Percentiles rank a stretch among this genome's conserved stretches.
phyloP scores from a whole-genome alignment of 208 protist species.

The Leishmania lainsoni region DNA sequence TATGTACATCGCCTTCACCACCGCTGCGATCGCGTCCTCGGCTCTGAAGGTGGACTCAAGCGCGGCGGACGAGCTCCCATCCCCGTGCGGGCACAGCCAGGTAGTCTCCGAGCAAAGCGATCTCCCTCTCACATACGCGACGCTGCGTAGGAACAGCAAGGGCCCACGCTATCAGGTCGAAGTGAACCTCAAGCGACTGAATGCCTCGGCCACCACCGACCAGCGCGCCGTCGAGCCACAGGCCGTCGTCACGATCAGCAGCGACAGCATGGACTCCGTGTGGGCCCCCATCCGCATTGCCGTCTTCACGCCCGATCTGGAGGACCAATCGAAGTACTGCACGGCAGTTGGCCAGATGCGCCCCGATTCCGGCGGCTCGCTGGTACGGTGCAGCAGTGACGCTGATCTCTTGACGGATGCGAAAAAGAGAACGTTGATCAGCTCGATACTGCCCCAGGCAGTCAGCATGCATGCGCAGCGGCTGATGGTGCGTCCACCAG shows the following conservation, averaged over 20 bases:
- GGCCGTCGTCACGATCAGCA: not conserved
- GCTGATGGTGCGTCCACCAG: slow-evolving; percentile 38
- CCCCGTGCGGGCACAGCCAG: slow-evolving; percentile 20
- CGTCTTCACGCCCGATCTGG: slow-evolving; percentile 42
- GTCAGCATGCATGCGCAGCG: slow-evolving; percentile 49
- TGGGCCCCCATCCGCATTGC: slow-evolving; percentile 60
- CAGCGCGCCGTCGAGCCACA: slow-evolving; percentile 12
- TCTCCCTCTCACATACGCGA: slow-evolving; percentile 24
- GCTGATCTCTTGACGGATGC: slow-evolving; percentile 41
- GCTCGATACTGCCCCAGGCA: slow-evolving; percentile 43
- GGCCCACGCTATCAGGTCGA: slow-evolving; percentile 5
- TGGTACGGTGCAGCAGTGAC: slow-evolving; percentile 17
- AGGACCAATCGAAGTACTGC: slow-evolving; percentile 50
- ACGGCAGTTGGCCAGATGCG: slow-evolving; percentile 29
- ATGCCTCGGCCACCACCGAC: not conserved
- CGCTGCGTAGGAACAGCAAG: not conserved
- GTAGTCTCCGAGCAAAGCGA: slow-evolving; percentile 11
- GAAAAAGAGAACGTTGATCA: slow-evolving; percentile 33
- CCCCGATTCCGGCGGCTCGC: slow-evolving; percentile 35
- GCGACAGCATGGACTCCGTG: not conserved
- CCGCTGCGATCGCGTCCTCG: not conserved
- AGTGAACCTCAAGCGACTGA: not conserved
- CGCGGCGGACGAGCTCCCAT: not conserved
- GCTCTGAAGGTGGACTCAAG: not conserved
- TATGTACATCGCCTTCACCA: not conserved